phyloP scores from a whole-genome alignment of 164 flowering plant genomes.

The Stephania cephalantha region DNA sequence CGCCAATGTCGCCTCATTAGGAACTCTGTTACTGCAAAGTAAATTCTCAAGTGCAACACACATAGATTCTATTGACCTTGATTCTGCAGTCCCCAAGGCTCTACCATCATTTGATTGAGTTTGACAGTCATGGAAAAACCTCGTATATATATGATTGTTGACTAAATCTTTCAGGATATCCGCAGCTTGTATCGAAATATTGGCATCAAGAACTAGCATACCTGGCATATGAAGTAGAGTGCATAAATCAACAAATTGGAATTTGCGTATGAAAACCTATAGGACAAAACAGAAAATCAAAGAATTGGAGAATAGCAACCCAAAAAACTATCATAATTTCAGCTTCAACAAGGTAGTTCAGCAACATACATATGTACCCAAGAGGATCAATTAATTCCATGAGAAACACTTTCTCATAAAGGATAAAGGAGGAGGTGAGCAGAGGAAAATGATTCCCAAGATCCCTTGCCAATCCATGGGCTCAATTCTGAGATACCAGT shows the following conservation, averaged over 20 bases:
- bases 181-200: conserved; percentile 45
- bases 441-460: too few species aligned
- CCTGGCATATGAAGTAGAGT: conserved; percentile 26
- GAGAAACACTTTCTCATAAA: neutral
- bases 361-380: neutral
- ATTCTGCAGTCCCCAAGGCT: conserved; percentile 20
- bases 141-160: conserved; percentile 30
- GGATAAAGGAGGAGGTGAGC: too few species aligned
- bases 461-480: too few species aligned
- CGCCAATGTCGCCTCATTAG: conserved; percentile 45
- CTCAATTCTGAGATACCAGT: too few species aligned
- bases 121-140: conserved; percentile 11
- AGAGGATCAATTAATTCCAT: neutral
- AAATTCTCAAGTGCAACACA: conserved; percentile 40
- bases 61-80: conserved; percentile 30
- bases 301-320: neutral
- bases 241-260: neutral
- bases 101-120: conserved; percentile 21
- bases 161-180: conserved; percentile 51
- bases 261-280: neutral
- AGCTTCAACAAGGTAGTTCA: neutral
- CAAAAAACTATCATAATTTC: neutral
- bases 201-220: conserved; percentile 39
- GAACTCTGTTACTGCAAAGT: conserved; percentile 31
- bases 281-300: neutral